Evolutionary conservation across 345 rosid species (phyloP).

Genomic region (Euphorbia tirucalli): DNA sequence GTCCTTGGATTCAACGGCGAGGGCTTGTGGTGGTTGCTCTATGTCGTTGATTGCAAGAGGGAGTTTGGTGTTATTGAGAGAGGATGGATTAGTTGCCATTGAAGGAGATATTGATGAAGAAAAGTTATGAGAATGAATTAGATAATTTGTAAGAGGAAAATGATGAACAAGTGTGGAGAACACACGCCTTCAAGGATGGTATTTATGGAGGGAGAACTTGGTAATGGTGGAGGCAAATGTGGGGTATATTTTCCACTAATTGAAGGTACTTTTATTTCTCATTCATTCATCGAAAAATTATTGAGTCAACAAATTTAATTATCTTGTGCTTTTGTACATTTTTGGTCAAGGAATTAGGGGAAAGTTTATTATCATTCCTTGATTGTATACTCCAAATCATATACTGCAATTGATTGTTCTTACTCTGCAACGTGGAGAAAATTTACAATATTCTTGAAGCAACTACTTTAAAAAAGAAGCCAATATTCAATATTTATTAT

Average conservation of each 20-base stretch:
- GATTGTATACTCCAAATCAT: too few relatives aligned
- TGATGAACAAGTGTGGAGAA: constrained; percentile 45
- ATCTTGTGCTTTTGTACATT: too few relatives aligned
- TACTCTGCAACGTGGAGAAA: too few relatives aligned
- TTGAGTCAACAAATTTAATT: too few relatives aligned
- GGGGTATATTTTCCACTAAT: constrained; percentile 36
- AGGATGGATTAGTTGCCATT: constrained; percentile 36
- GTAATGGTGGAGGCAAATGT: constrained; percentile 34
- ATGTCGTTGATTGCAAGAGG: constrained; percentile 25
- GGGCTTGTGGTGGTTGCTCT: constrained; percentile 37
- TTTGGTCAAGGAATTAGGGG: too few relatives aligned
- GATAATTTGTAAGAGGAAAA: constrained; percentile 10
- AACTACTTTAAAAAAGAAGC: too few relatives aligned
- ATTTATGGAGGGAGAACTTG: constrained; percentile 41
- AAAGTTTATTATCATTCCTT: too few relatives aligned
- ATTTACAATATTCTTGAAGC: too few relatives aligned
- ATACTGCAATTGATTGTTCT: too few relatives aligned
- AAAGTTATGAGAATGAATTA: background rate
- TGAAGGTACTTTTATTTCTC: too few relatives aligned
- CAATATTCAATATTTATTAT: too few relatives aligned
- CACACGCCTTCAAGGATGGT: constrained; percentile 58
- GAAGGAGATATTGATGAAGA: constrained; percentile 7
- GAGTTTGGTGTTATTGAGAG: constrained; percentile 27
- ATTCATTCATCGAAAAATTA: too few relatives aligned
- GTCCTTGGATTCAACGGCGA: constrained; percentile 16